A percentile compares a stretch with the other conserved stretches of the same genome.
Evolutionary conservation across 805 yeast species (phyloP).

Genomic region (Candida bentonensis): DNA sequence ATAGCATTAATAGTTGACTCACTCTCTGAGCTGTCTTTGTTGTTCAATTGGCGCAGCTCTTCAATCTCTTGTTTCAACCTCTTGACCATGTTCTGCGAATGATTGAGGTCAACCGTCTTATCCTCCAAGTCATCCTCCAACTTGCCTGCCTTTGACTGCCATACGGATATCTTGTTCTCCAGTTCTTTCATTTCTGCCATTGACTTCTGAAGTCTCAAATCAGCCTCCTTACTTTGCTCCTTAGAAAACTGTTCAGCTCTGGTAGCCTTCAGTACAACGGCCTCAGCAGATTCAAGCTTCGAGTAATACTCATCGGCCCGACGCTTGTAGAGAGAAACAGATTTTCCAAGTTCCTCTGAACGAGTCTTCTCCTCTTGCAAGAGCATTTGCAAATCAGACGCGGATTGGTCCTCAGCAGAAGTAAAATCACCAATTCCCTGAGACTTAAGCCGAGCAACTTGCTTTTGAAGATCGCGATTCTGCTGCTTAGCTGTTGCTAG

Average conservation of each 20-base stretch:
- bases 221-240: conserved; percentile 39
- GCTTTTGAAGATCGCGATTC: conserved; percentile 11
- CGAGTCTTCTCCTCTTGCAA: conserved; percentile 43
- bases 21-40: conserved; percentile 53
- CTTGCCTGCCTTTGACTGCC: conserved; percentile 35
- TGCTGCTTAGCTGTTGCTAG: conserved; percentile 14
- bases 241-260: conserved; percentile 43
- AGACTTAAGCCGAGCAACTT: conserved; percentile 4
- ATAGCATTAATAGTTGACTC: conserved; percentile 32
- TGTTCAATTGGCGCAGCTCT: conserved; percentile 40
- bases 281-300: conserved; percentile 67
- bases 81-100: conserved; percentile 32
- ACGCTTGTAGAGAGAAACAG: conserved; percentile 46
- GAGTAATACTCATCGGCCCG: conserved; percentile 63
- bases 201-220: conserved; percentile 31
- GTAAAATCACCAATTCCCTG: neutral
- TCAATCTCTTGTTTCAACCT: conserved; percentile 42
- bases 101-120: conserved; percentile 39
- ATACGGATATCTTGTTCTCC: conserved; percentile 38
- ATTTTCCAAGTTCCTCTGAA: conserved; percentile 39
- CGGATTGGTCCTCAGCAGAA: neutral
- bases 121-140: conserved; percentile 45
- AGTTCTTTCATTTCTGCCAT: conserved; percentile 37
- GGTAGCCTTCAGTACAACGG: conserved; percentile 48
- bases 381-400: conserved; percentile 36